Conservation (phyloP, 495 filamentous ascomycete species). For the Neurospora pannonica region DNA sequence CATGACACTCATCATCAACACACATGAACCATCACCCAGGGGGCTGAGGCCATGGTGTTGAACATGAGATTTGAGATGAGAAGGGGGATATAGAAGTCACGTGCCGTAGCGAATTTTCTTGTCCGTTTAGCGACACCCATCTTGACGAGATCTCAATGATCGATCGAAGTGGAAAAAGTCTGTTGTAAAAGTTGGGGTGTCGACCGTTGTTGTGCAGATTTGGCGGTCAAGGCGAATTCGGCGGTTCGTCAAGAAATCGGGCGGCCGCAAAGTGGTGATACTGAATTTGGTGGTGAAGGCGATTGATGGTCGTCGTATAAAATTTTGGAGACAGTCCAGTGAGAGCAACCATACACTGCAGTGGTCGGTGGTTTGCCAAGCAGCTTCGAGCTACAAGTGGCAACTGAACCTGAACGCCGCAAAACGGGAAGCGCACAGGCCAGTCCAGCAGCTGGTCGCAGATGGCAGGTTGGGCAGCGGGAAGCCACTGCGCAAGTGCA, state of each 20-base stretch:
- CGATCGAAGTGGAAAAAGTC: neutral
- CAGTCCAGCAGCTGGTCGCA: neutral
- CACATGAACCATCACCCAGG: neutral
- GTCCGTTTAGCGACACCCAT: slow-evolving; percentile 26
- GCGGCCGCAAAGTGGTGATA: neutral
- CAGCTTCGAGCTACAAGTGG: neutral
- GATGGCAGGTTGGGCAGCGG: neutral
- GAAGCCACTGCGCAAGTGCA: neutral
- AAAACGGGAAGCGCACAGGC: neutral
- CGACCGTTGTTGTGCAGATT: neutral
- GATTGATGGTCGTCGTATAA: neutral
- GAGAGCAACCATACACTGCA: neutral
- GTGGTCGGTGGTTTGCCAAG: neutral
- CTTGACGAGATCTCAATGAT: slow-evolving; percentile 1
- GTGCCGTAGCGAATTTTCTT: slow-evolving; percentile 23
- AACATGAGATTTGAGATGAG: neutral
- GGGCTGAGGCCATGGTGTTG: neutral
- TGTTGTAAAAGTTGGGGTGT: neutral
- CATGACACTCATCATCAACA: neutral
- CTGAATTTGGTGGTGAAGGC: neutral
- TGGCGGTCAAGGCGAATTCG: neutral
- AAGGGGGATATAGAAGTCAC: slow-evolving; percentile 5
- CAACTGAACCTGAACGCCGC: neutral
- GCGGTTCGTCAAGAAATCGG: neutral
- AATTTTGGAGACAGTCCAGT: neutral